Evolutionary conservation across 495 filamentous ascomycete species (phyloP), one percentile per base, ranked within the genome.

Genomic region (Tuber magnatum): DNA sequence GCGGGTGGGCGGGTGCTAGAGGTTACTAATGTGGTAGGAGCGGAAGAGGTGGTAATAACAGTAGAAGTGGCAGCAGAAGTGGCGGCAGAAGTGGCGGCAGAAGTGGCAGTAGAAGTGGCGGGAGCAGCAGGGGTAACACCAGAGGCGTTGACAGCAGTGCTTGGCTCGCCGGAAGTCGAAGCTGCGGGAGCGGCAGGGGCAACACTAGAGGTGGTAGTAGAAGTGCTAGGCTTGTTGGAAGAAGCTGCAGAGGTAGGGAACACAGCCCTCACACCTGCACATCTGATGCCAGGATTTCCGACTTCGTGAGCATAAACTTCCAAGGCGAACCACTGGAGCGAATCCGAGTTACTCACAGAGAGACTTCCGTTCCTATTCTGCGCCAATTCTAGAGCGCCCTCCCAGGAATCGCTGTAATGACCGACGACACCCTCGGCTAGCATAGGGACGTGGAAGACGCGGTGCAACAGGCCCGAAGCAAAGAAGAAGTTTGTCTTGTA

Each of bases 301-400:
- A 90, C 85, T 77, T 88, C 86, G 75, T 81, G 86, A 6, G 87
- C 87, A 80, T 87, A 90, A 1, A 83, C 87, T 73, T 90, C 88
- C 12, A 89, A 76, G 1, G 89, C 88, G 81, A 91, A 91, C 75
- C 87, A 87, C 73, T 87, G 85, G 71, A 89, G 81, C 0, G 85
- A 85, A 69, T 89, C 87, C 43, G 86, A 87, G 76, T 90, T 87
- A n/a, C 83, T 81, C 3, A 83, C 85, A 0, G 87, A 83, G 72
- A 84, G 75, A 0, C 81, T 80, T 1, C 84, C 84, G 22, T 82
- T 84, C 7, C 56, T 4, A 32, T 73, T 77, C 73, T 80, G 75
- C 0, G 88, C 86, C 70, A 87, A 80, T 75, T 85, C 84, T 28
- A 88, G 41, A 9, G 84, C 85, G 35, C 84, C 85, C n/a, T 82